phyloP scores from a whole-genome alignment of 139 green algal species.

The Microglena sp. region DNA sequence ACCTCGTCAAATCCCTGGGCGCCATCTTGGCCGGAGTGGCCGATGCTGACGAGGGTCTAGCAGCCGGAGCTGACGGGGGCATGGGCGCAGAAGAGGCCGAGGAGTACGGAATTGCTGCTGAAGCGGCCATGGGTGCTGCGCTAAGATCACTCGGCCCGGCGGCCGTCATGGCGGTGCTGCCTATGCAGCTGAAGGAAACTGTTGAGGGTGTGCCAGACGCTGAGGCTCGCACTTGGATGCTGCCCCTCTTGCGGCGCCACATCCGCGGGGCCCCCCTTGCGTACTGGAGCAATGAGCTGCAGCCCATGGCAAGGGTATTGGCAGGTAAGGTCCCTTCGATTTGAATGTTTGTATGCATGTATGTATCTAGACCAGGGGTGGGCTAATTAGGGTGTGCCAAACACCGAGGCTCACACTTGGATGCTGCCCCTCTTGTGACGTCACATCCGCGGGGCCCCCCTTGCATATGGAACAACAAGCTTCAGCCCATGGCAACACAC shows the following conservation, averaged over 20 bases:
- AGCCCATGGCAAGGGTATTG: slow-evolving; percentile 1
- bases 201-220: slow-evolving; percentile 21
- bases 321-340: neutral
- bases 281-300: slow-evolving; percentile 54
- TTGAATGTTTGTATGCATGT: neutral
- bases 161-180: slow-evolving; percentile 54
- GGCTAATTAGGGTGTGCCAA: neutral
- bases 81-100: slow-evolving; percentile 8
- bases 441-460: slow-evolving; percentile 36
- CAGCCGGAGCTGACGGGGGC: neutral
- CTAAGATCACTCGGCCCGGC: slow-evolving; percentile 60
- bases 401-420: slow-evolving; percentile 46
- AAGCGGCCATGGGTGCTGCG: slow-evolving; percentile 57
- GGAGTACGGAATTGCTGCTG: slow-evolving; percentile 19
- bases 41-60: neutral
- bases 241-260: slow-evolving; percentile 74
- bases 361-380: neutral
- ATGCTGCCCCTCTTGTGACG: slow-evolving; percentile 77
- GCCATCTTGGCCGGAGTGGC: slow-evolving; percentile 34
- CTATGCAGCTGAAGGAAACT: slow-evolving; percentile 45
- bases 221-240: slow-evolving; percentile 76
- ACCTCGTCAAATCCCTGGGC: slow-evolving; percentile 36
- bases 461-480: slow-evolving; percentile 54
- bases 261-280: slow-evolving; percentile 34
- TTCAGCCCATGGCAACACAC: slow-evolving; percentile 24